Percentiles rank a stretch among this genome's conserved stretches.
phyloP scores from a whole-genome alignment of 169 alveolate species.

The Plasmodium falciparum region DNA sequence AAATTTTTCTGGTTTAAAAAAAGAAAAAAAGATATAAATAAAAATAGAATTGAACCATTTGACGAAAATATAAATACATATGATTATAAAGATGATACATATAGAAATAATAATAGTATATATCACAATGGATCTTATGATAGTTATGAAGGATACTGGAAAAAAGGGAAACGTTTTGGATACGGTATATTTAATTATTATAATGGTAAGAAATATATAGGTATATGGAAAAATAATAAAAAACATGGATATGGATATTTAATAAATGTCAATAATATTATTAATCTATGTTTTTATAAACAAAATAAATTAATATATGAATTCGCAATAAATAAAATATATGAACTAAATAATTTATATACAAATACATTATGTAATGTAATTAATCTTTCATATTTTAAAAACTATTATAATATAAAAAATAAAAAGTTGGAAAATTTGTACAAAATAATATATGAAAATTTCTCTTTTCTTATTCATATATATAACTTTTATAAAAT shows the following conservation, averaged over 20 bases:
- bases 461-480: constrained; percentile 30
- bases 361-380: constrained; percentile 39
- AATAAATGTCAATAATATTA: constrained; percentile 13
- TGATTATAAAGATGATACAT: no score
- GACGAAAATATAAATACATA: no score
- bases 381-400: constrained; percentile 18
- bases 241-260: constrained; percentile 39
- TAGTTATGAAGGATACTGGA: constrained; percentile 55
- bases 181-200: constrained; percentile 43
- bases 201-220: constrained; percentile 55
- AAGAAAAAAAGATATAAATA: neutral
- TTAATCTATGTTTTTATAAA: constrained; percentile 13
- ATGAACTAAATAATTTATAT: constrained; percentile 23
- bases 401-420: constrained; percentile 11
- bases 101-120: neutral
- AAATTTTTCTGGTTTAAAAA: constrained; percentile 31
- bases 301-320: constrained; percentile 23
- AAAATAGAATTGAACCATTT: no score
- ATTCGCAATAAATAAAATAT: constrained; percentile 1
- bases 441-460: constrained; percentile 41
- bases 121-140: constrained; percentile 22
- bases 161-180: constrained; percentile 43
- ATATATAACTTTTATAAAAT: constrained; percentile 9
- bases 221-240: constrained; percentile 51
- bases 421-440: constrained; percentile 12